Conservation (phyloP, 768 basidiomycete genomes). For the Astraeus odoratus region DNA sequence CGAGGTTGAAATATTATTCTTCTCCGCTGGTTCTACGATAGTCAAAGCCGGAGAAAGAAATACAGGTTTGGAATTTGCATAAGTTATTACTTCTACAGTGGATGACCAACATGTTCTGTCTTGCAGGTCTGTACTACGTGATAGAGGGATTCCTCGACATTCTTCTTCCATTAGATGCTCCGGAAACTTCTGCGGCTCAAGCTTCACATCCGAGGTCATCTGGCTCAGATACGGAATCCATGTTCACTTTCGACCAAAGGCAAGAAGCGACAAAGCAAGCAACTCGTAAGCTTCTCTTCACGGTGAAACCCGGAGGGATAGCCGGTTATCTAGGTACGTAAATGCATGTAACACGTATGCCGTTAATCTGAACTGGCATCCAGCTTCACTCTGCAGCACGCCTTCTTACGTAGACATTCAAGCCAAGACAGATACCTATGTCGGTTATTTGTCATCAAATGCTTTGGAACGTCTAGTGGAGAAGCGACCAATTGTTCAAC, state of each 20-base stretch:
- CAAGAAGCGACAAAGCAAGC: constrained; percentile 26
- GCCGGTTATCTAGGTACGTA: constrained; percentile 85
- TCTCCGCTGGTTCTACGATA: constrained; percentile 76
- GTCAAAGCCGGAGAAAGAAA: constrained; percentile 88
- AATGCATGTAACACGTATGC: background rate
- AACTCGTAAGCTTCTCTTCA: constrained; percentile 72
- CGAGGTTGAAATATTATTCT: constrained; percentile 93
- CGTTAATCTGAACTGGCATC: constrained; percentile 2
- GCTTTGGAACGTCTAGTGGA: constrained; percentile 88
- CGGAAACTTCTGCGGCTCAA: background rate
- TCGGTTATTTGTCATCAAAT: constrained; percentile 86
- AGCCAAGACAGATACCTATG: constrained; percentile 97
- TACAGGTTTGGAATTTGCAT: constrained; percentile 45
- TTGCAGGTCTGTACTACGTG: constrained; percentile 79
- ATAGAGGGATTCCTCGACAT: constrained; percentile 97
- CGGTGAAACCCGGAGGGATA: constrained; percentile 94
- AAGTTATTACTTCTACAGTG: background rate
- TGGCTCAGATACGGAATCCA: constrained; percentile 31
- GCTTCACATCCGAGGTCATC: constrained; percentile 15
- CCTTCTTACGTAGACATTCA: constrained; percentile 95
- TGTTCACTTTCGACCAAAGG: constrained; percentile 28
- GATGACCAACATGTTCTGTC: background rate
- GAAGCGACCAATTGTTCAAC: constrained; percentile 88
- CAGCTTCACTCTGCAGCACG: constrained; percentile 84
- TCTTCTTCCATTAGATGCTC: constrained; percentile 45